A percentile compares a stretch with the other conserved stretches of the same genome.
These are phyloP conservation scores for Aspergillus hancockii DNA, from an alignment of 495 filamentous ascomycete species.

Conservation along the genomic window DNA sequence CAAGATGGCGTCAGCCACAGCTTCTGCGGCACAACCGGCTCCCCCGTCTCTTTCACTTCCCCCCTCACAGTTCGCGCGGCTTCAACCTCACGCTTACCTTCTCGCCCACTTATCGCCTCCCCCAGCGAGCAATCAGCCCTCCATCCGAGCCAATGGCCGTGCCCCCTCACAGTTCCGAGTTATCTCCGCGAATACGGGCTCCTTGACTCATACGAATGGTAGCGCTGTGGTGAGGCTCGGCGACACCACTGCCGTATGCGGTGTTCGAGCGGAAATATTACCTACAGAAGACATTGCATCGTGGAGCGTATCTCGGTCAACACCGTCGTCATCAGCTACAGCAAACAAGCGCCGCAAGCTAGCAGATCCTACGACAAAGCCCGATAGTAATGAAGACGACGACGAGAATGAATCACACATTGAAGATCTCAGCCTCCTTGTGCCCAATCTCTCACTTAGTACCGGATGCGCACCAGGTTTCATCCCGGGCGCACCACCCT, in stretches of 20 bases:
- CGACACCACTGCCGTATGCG: constrained; percentile 90
- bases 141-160: constrained; percentile 78
- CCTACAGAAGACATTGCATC: constrained; percentile 67
- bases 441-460: constrained; percentile 87
- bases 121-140: constrained; percentile 50
- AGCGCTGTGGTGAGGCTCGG: constrained; percentile 84
- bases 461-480: constrained; percentile 87
- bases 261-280: constrained; percentile 84
- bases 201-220: constrained; percentile 83
- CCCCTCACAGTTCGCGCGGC: constrained; percentile 80
- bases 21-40: constrained; percentile 23
- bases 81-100: constrained; percentile 86
- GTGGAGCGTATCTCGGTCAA: constrained; percentile 48
- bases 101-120: constrained; percentile 78
- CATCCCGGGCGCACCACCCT: constrained; percentile 80
- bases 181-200: constrained; percentile 71
- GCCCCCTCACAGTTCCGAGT: constrained; percentile 65
- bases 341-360: constrained; percentile 35
- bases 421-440: constrained; percentile 67
- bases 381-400: constrained; percentile 24
- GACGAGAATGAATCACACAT: constrained; percentile 58
- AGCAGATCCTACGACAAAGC: constrained; percentile 21
- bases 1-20: constrained; percentile 27
- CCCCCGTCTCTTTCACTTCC: constrained; percentile 67
- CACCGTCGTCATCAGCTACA: constrained; percentile 25